Evolutionary conservation across 768 basidiomycete genomes (phyloP).

Genomic region (Trametes meyenii): DNA sequence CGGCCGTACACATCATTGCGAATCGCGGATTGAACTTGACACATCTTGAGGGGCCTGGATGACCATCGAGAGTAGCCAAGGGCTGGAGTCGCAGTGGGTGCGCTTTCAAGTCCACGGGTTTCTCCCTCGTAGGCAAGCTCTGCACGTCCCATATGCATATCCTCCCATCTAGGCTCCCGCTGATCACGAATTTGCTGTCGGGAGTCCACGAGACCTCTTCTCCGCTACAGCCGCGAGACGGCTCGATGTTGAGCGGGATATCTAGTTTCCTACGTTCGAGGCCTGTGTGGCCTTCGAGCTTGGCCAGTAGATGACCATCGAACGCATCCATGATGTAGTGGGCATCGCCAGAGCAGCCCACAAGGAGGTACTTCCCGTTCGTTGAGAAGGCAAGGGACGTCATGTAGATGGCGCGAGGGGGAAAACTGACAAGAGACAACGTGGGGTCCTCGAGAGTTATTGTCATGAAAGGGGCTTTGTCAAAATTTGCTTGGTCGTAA

Average conservation of each 20-base stretch:
- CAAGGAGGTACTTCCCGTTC: constrained; percentile 86
- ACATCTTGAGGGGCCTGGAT: constrained; percentile 82
- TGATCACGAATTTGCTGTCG: constrained; percentile 87
- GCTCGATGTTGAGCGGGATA: constrained; percentile 58
- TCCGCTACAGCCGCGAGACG: constrained; percentile 80
- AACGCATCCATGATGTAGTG: constrained; percentile 95
- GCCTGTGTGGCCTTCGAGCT: constrained; percentile 84
- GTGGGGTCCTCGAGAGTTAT: constrained; percentile 84
- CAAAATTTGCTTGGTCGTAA: constrained; percentile 85
- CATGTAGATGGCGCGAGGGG: constrained; percentile 87
- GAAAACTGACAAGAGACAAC: constrained; percentile 72
- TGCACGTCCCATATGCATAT: constrained; percentile 88
- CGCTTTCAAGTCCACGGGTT: constrained; percentile 56
- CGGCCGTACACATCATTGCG: constrained; percentile 87
- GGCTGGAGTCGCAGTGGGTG: constrained; percentile 57
- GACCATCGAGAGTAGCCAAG: constrained; percentile 64
- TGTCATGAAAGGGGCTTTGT: constrained; percentile 89
- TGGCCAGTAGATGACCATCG: constrained; percentile 79
- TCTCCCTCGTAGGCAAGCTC: constrained; percentile 54
- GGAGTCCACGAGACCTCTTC: constrained; percentile 96
- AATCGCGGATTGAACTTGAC: constrained; percentile 89
- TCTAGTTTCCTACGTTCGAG: constrained; percentile 67
- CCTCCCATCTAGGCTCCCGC: constrained; percentile 85
- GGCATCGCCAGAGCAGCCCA: constrained; percentile 89
- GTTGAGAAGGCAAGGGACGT: constrained; percentile 90